Conservation (phyloP, 23 red algal species). For the Gracilaria gracilis region DNA sequence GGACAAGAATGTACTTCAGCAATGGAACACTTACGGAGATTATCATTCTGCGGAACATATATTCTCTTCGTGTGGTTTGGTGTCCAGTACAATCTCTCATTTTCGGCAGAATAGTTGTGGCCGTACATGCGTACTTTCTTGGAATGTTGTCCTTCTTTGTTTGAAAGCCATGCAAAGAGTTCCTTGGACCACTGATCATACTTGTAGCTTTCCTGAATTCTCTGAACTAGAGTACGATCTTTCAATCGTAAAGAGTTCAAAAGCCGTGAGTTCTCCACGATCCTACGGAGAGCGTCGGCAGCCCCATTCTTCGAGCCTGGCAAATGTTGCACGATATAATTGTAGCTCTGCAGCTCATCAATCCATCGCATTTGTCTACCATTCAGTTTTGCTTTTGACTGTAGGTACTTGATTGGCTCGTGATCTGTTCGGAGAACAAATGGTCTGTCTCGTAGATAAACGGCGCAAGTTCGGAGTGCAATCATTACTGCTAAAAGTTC, state of each 20-base stretch:
- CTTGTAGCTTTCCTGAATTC: too few species aligned
- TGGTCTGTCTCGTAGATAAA: background rate
- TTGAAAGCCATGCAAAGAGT: too few species aligned
- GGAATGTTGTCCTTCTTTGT: background rate
- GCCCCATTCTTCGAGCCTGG: background rate
- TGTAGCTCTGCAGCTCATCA: conserved; percentile 8
- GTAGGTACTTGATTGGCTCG: conserved; percentile 49
- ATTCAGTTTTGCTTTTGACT: conserved; percentile 7
- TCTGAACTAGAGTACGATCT: background rate
- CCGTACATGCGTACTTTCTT: background rate
- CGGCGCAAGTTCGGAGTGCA: background rate
- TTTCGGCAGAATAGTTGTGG: background rate
- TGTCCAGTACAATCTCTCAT: conserved; percentile 22
- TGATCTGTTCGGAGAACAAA: conserved; percentile 44
- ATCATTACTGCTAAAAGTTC: conserved; percentile 17
- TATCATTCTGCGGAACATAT: conserved; percentile 3
- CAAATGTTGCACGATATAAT: background rate
- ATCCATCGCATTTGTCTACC: conserved; percentile 30
- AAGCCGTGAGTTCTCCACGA: background rate
- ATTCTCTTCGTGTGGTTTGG: background rate
- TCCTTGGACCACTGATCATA: too few species aligned
- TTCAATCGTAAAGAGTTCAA: background rate
- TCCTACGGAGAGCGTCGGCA: background rate
- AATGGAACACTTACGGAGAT: background rate
- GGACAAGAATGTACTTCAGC: background rate